Evolutionary conservation across 2,329 filamentous ascomycete genomes (phyloP), one percentile per base, ranked within the genome.

Genomic region (Claviceps sp.): DNA sequence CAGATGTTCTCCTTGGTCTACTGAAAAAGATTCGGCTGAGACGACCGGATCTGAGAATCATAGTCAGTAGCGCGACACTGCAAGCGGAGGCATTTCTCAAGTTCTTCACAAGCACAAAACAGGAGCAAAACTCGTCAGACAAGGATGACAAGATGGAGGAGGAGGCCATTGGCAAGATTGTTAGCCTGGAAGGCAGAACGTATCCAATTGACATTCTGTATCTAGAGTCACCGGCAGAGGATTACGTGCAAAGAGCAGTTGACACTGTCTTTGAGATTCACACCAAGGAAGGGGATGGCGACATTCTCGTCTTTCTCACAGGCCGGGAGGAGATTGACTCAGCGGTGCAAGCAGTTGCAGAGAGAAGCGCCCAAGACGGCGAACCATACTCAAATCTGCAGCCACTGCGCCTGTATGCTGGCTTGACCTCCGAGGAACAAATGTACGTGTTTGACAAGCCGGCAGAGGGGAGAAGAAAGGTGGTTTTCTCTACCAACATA

Each of bases 401-500:
- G 45, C 57, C 68, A 20, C 68, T 97, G 8, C 90, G 91, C 1
- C 76, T 97, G 0, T 97, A 94, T 64, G 89, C 93, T 4, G 93
- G 91, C 2, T 76, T 97, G 5, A 81, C 89, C 2, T 89, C 85
- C 8, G 90, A 96, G 57, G 84, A 96, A 62, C 93, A 97, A 63
- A 91, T 95, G 81, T 90, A 90, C 58, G 85, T 97, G 42, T 97
- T 97, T 63, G 89, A 95, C 60, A 82, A 85, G 51, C 73, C 89
- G 2, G 82, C 87, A 0, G 82, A 87, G 55, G 84, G 90, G 54
- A 90, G 84, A 1, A 79, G 93, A 43, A 97, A 97, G 64, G 86
- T 96, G 41, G 87, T 98, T 38, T 84, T 96, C 58, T 85, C 88
- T 4, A 97, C 93, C 54, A 97, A 97, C 64, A 96, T 97, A 57